Base-by-base conservation (phyloP, 768 basidiomycete species). In the Gautieria morchelliformis region DNA sequence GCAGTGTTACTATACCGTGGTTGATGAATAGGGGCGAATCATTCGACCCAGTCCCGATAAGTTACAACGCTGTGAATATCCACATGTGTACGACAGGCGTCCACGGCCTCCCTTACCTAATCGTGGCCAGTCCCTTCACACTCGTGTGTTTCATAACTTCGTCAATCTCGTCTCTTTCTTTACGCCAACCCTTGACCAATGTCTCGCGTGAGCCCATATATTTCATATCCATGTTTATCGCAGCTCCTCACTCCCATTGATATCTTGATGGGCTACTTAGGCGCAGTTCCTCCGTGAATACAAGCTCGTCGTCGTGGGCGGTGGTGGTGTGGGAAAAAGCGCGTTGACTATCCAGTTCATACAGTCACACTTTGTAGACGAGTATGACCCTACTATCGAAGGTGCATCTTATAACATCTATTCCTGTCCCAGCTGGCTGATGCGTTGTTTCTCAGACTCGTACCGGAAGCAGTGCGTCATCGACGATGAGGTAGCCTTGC, bases 301-400 rank as follows among this genome's bases (percentile, higher is more conserved):
- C 76, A 97, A 97, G 78, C 84, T 97, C 59, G 95, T 98, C 62
- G 95, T 98, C 61, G 95, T 97, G 60, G 95, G 95, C 50, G 95
- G 95, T 68, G 95, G 94, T 81, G 80, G 81, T 69, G 82, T 84
- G 58, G 87, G 87, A 37, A 89, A 98, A 78, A 93, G 91, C 52
- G 93, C 92, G 24, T 71, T 96, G 72, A 97, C 95, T 52, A 96
- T 97, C 65, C 95, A 97, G 69, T 98, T 97, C 77, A 96, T 97
- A 64, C 95, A 98, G 68, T 88, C 86, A 63, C 87, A 90, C 68
- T 93, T 93, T 66, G 91, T 94, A 58, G 87, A 92, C 70, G 89
- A 93, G 70, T 93, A 82, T 58, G 92, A 97, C 70, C 94, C 95
- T 30, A 96, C 94, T 30, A 97, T 97, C 65, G 95, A 95, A 72